Evolutionary conservation across 2,329 filamentous ascomycete genomes (phyloP).

Genomic region (Aspergillus sp.): DNA sequence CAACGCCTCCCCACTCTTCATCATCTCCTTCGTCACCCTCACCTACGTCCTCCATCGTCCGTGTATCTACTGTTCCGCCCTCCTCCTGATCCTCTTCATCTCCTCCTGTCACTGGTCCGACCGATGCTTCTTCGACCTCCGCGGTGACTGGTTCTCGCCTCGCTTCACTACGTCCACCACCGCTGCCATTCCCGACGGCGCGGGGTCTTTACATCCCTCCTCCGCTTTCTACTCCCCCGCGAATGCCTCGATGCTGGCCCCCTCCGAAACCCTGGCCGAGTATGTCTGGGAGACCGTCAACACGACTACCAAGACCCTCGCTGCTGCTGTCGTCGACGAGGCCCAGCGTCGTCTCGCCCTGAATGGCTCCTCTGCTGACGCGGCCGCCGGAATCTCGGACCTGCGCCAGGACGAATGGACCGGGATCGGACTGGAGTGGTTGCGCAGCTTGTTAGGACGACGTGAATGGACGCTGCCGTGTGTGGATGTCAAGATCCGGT

Average conservation of each 20-base stretch:
- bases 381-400: conserved; percentile 17
- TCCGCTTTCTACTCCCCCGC: conserved; percentile 5
- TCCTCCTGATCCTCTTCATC: conserved; percentile 91
- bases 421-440: conserved; percentile 79
- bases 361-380: conserved; percentile 21
- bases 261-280: conserved; percentile 34
- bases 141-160: conserved; percentile 91
- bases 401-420: conserved; percentile 64
- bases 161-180: conserved; percentile 46
- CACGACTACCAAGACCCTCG: conserved; percentile 67
- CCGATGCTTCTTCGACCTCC: conserved; percentile 89
- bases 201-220: conserved; percentile 12
- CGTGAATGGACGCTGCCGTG: conserved; percentile 90
- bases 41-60: conserved; percentile 96
- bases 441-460: conserved; percentile 75
- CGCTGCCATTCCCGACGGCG: conserved; percentile 8
- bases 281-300: conserved; percentile 56
- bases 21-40: conserved; percentile 84
- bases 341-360: conserved; percentile 42
- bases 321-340: conserved; percentile 65
- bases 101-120: conserved; percentile 89
- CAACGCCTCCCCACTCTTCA: conserved; percentile 80
- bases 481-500: conserved; percentile 79
- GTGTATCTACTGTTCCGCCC: conserved; percentile 95
- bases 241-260: conserved; percentile 20